Evolutionary conservation across 495 filamentous ascomycete species (phyloP), one percentile per base, ranked within the genome.

Genomic region (Annulohypoxylon maeteangense): DNA sequence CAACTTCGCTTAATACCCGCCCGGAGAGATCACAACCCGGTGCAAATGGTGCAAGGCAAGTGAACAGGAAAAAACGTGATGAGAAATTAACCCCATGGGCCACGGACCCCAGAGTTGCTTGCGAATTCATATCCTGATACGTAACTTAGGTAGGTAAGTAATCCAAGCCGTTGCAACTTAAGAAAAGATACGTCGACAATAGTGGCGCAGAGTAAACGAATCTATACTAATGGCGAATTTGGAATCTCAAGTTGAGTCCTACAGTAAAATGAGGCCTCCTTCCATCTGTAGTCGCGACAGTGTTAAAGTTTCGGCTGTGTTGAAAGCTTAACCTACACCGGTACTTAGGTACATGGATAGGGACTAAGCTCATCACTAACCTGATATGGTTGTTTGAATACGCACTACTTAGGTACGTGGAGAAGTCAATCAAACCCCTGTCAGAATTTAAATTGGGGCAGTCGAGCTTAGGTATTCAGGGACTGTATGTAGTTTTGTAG

Each of bases 1-100:
- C 48, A 53, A 16, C 27, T 34, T 54, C 27, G 50, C 29, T 32
- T 54, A 54, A 54, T 54, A 54, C 50, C 50, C 50, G 50, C 50
- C 29, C 50, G 27, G 50, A 7, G 29, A 54, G 29, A 20, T 10
- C 50, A 32, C 20, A 29, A 54, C 27, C 50, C 50, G 50, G 40
- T 18, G 50, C 16, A n/a, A n/a, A n/a, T n/a, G n/a, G n/a, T n/a
- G n/a, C n/a, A n/a, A n/a, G n/a, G n/a, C n/a, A 34, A 20, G 50
- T 31, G 29, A 54, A 54, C 16, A 54, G 20, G n/a, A 34, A 18
- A 31, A 34, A 18, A 31, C 27, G 4, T 4, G 25, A 54, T 54
- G 7, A 18, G 14, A 54, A 54, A 54, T 54, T 54, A 11, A 29
- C 50, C 5, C n/a, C n/a, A 54, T 10, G 50, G 27, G 27, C 50